Evolutionary conservation across 192 early-diverging fungal species (phyloP).

Genomic region (Gryganskiella cystojenkinii): DNA sequence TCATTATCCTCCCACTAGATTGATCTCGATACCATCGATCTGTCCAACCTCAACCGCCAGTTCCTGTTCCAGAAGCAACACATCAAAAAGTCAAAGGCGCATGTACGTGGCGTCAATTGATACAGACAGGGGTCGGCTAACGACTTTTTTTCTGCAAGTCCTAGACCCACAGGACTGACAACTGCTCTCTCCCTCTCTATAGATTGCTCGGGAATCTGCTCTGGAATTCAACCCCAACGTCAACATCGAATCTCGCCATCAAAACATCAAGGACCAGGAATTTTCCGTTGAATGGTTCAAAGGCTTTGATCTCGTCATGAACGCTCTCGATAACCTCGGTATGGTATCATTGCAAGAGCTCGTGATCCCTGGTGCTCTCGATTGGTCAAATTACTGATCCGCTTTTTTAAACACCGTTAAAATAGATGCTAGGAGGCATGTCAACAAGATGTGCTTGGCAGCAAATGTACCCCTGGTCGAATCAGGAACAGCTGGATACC

Average conservation of each 20-base stretch:
- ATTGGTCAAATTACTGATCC: background rate
- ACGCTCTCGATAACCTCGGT: slow-evolving; percentile 97
- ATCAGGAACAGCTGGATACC: slow-evolving; percentile 95
- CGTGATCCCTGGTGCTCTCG: too few species aligned
- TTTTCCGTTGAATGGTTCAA: slow-evolving; percentile 92
- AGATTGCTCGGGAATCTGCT: slow-evolving; percentile 88
- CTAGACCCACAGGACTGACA: background rate
- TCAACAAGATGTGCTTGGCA: slow-evolving; percentile 96
- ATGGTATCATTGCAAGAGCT: slow-evolving; percentile 12
- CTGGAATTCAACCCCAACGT: slow-evolving; percentile 85
- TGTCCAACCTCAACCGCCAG: slow-evolving; percentile 99
- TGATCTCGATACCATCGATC: slow-evolving; percentile 98
- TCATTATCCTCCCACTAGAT: slow-evolving; percentile 60
- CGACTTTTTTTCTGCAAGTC: too few species aligned
- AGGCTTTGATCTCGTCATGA: slow-evolving; percentile 91
- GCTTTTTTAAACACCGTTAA: background rate
- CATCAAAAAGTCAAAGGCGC: slow-evolving; percentile 92
- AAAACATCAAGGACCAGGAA: slow-evolving; percentile 88
- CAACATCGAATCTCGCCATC: slow-evolving; percentile 81
- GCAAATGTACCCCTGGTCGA: slow-evolving; percentile 94
- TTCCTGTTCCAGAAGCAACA: slow-evolving; percentile 97
- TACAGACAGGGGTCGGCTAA: too few species aligned
- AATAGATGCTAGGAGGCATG: slow-evolving; percentile 89
- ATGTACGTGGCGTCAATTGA: slow-evolving; percentile 73
- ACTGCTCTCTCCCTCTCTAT: background rate